Percentiles rank a stretch among this genome's conserved stretches.
phyloP scores from a whole-genome alignment of 2,329 filamentous ascomycete species.

The Colletotrichum melonis region DNA sequence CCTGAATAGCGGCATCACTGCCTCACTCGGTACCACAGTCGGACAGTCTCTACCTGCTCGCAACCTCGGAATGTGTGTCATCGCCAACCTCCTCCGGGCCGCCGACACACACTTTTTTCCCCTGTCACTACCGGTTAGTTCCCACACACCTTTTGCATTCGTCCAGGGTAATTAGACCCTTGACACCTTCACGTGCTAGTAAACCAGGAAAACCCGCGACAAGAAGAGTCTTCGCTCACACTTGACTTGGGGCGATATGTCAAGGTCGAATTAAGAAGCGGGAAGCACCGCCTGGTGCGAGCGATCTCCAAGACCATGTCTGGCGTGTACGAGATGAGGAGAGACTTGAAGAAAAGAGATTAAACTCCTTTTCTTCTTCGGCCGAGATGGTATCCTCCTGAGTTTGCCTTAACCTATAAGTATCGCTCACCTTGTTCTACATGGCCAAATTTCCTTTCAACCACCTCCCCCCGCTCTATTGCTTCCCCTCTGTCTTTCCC shows the following conservation, averaged over 20 bases:
- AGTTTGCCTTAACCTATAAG: neutral
- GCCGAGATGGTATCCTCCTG: neutral
- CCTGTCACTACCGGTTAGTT: neutral
- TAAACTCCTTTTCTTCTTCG: neutral
- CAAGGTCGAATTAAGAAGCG: neutral
- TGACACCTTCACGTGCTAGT: constrained; percentile 8
- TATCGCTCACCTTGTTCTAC: neutral
- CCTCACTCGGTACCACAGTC: neutral
- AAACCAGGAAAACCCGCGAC: neutral
- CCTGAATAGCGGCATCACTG: neutral
- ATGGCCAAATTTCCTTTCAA: neutral
- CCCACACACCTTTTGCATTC: neutral
- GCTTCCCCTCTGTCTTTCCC: too few species aligned
- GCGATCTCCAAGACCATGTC: constrained; percentile 6
- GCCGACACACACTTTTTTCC: neutral
- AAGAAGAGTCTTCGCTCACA: neutral
- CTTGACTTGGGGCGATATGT: neutral
- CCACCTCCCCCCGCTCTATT: neutral
- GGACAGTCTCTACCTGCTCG: neutral
- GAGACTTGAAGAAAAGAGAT: neutral
- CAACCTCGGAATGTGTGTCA: neutral
- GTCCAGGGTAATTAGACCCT: neutral
- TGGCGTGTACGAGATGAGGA: neutral
- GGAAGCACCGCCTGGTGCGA: neutral
- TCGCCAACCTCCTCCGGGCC: neutral